Percentiles rank a stretch among this genome's conserved stretches.
phyloP scores from a whole-genome alignment of 352 stramenopile species.

The Phytopythium helicoides region DNA sequence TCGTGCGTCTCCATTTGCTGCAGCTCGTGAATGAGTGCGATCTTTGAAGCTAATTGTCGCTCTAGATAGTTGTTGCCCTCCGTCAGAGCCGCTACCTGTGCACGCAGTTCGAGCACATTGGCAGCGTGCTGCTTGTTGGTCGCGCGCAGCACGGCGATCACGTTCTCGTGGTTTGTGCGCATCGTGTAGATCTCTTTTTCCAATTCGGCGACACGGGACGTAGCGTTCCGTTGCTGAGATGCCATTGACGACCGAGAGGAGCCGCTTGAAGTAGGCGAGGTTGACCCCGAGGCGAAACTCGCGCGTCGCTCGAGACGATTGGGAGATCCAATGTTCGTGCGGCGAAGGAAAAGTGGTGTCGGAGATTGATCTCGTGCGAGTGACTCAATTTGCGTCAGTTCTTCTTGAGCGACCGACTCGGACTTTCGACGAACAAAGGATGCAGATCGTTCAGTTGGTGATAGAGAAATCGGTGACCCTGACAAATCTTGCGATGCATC shows the following conservation, averaged over 20 bases:
- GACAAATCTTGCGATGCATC: neutral
- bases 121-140: constrained; percentile 69
- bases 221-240: constrained; percentile 6
- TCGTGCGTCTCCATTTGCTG: constrained; percentile 36
- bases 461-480: neutral
- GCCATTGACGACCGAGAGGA: constrained; percentile 13
- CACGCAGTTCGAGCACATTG: constrained; percentile 63
- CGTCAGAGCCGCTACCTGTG: constrained; percentile 54
- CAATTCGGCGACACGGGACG: constrained; percentile 43
- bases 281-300: constrained; percentile 26
- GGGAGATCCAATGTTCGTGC: constrained; percentile 28
- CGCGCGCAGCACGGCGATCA: constrained; percentile 58
- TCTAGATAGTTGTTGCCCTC: constrained; percentile 63
- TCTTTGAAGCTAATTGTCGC: constrained; percentile 57
- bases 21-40: constrained; percentile 45
- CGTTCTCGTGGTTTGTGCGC: constrained; percentile 68
- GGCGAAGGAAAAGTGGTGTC: constrained; percentile 38
- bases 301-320: constrained; percentile 28
- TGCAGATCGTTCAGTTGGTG: neutral
- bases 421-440: constrained; percentile 1
- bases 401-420: constrained; percentile 4
- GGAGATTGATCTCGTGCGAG: constrained; percentile 9
- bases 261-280: neutral
- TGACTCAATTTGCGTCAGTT: constrained; percentile 32
- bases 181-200: constrained; percentile 62